These are phyloP conservation scores for Paraphoma sp. DNA, from an alignment of 2,329 filamentous ascomycete genomes.

Conservation along the genomic window DNA sequence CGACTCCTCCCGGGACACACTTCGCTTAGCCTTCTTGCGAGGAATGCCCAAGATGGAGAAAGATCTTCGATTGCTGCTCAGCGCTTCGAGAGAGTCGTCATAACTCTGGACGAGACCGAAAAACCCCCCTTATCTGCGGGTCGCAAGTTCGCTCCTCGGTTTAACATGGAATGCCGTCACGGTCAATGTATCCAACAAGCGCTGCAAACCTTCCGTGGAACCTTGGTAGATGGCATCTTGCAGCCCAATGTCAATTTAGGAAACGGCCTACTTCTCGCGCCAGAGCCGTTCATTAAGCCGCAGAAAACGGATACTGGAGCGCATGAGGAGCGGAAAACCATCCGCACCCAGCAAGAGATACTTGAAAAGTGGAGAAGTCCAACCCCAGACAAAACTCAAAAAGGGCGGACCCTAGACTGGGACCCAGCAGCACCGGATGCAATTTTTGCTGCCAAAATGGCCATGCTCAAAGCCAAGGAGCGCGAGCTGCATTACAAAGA, in stretches of 20 bases:
- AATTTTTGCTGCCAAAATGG: neutral
- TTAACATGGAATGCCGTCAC: neutral
- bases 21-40: conserved; percentile 8
- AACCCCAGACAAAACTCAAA: neutral
- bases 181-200: conserved; percentile 4
- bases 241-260: conserved; percentile 28
- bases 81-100: conserved; percentile 8
- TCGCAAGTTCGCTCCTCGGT: conserved; percentile 2
- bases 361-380: neutral
- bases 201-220: conserved; percentile 23
- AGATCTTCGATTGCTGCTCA: conserved; percentile 4
- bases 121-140: neutral
- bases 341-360: neutral
- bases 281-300: neutral
- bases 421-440: no score
- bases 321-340: neutral
- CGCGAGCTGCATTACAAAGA: conserved; percentile 10
- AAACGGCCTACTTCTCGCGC: conserved; percentile 17
- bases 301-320: no score
- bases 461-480: conserved; percentile 8
- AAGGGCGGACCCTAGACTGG: neutral
- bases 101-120: neutral
- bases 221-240: conserved; percentile 22
- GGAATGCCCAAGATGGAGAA: conserved; percentile 15
- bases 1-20: neutral